phyloP scores from a whole-genome alignment of 2,329 filamentous ascomycete genomes.

The Calonectria pseudoreteaudii region DNA sequence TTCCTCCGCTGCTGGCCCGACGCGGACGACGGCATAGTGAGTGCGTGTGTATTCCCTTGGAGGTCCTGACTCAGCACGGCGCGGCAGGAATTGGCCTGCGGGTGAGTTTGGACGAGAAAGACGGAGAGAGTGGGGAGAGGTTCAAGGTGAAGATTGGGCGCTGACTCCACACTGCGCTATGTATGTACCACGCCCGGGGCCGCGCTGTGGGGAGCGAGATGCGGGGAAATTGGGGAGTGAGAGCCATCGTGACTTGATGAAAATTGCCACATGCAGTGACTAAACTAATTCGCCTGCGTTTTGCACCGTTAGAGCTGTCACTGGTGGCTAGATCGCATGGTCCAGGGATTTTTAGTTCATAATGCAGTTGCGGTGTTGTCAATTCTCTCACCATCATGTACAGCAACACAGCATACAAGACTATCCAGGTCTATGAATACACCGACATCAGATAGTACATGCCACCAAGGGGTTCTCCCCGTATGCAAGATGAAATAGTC shows the following conservation, averaged over 20 bases:
- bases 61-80: neutral
- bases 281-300: neutral
- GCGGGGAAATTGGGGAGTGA: conserved; percentile 19
- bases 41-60: neutral
- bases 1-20: conserved; percentile 42
- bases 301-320: neutral
- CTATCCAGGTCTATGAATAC: neutral
- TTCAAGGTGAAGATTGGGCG: conserved; percentile 19
- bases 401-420: neutral
- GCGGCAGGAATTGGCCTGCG: neutral
- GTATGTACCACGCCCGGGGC: conserved; percentile 1
- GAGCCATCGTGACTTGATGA: conserved; percentile 13
- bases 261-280: neutral
- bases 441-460: neutral
- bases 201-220: conserved; percentile 14
- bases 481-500: neutral
- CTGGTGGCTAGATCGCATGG: neutral
- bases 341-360: neutral
- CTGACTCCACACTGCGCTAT: conserved; percentile 13
- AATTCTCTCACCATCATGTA: neutral
- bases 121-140: conserved; percentile 15
- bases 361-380: neutral
- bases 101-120: neutral
- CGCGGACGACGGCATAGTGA: conserved; percentile 28
- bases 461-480: neutral